Evolutionary conservation across 163 green algal species (phyloP).

Genomic region (Scenedesmus sp.): DNA sequence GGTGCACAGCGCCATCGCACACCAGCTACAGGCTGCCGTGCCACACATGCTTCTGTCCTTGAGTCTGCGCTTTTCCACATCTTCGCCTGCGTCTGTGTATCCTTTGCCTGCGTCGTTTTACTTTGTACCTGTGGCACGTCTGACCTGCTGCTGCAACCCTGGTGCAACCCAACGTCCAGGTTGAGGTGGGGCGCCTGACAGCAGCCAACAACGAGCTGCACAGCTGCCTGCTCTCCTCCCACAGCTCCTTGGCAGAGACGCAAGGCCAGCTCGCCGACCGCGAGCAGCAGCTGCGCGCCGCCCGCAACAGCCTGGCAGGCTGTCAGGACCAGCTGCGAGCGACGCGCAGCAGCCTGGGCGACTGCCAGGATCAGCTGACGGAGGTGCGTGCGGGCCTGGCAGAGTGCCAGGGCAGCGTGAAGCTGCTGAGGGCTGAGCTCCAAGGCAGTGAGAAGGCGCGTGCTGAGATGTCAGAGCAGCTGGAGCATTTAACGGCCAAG

Average conservation of each 20-base stretch:
- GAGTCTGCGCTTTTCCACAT: no score
- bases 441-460: not conserved
- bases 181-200: slow-evolving; percentile 8
- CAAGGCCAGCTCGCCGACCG: not conserved
- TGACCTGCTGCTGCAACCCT: not conserved
- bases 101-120: no score
- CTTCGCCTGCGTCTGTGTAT: no score
- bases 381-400: not conserved
- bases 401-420: not conserved
- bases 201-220: slow-evolving; percentile 30
- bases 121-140: not conserved
- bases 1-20: no score
- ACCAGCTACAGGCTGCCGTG: no score
- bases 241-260: slow-evolving; percentile 16
- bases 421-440: not conserved
- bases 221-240: slow-evolving; percentile 22
- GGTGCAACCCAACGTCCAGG: no score
- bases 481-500: slow-evolving; percentile 31
- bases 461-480: not conserved
- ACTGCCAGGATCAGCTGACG: slow-evolving; percentile 9
- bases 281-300: slow-evolving; percentile 14
- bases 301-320: not conserved
- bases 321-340: slow-evolving; percentile 2
- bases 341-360: not conserved
- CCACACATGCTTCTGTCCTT: no score